Percentiles rank a stretch among this genome's conserved stretches.
phyloP scores from a whole-genome alignment of 169 alveolate genomes.

The Plasmodium cynomolgi region DNA sequence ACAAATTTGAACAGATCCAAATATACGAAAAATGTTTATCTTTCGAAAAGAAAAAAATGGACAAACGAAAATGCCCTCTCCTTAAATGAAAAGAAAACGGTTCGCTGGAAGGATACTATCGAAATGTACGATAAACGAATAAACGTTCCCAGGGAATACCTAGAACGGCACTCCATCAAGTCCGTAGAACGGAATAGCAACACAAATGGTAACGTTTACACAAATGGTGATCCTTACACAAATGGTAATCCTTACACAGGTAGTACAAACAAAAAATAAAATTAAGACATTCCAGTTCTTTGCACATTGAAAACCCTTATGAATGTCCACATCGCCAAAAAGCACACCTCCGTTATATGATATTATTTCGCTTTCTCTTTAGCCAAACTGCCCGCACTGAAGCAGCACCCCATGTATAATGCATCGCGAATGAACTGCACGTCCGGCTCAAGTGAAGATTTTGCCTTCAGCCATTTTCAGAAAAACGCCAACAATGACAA shows the following conservation, averaged over 20 bases:
- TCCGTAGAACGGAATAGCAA: neutral
- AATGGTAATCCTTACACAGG: neutral
- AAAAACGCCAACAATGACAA: conserved; percentile 56
- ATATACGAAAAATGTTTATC: neutral
- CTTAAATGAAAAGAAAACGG: neutral
- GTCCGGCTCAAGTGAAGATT: conserved; percentile 30
- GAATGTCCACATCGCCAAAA: neutral
- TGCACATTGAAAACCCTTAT: neutral
- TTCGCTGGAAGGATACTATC: neutral
- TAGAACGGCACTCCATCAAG: neutral
- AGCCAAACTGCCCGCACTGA: neutral
- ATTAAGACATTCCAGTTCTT: neutral
- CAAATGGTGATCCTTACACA: neutral
- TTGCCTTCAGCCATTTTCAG: conserved; percentile 59
- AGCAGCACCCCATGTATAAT: neutral
- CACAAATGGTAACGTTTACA: neutral
- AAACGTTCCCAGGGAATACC: neutral
- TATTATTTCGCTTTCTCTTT: neutral
- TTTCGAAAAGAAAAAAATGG: conserved; percentile 9
- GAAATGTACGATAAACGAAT: neutral
- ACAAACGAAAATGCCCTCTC: conserved; percentile 5
- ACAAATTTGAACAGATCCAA: neutral
- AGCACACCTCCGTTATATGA: neutral
- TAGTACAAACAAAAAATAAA: neutral
- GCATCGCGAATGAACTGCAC: neutral